Evolutionary conservation across 2,329 filamentous ascomycete genomes (phyloP).

Genomic region (Xylariaceae sp.): DNA sequence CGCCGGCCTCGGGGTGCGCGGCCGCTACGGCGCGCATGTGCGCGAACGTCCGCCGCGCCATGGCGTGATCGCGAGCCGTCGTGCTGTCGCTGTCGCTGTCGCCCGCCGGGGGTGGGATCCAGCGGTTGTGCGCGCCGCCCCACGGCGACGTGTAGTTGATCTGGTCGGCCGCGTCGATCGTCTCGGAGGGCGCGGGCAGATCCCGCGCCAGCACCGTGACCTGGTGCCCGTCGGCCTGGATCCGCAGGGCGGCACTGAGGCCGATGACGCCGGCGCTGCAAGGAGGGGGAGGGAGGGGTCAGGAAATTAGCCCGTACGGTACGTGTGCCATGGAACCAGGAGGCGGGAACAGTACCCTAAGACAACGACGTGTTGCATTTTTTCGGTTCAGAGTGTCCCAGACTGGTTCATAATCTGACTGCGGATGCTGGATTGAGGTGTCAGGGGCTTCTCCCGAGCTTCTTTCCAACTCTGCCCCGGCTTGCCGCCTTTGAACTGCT

Average conservation of each 20-base stretch:
- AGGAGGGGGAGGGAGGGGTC: neutral
- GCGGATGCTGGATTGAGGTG: too few species aligned
- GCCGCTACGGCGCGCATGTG: conserved; percentile 30
- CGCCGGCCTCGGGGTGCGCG: conserved; percentile 31
- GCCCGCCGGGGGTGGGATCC: conserved; percentile 32
- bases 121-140: conserved; percentile 50
- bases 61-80: conserved; percentile 33
- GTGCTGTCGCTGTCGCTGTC: conserved; percentile 14
- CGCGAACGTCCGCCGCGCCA: conserved; percentile 34
- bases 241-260: conserved; percentile 38
- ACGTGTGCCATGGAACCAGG: neutral
- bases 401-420: too few species aligned
- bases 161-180: conserved; percentile 29
- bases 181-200: conserved; percentile 40
- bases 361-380: neutral
- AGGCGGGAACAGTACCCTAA: neutral
- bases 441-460: too few species aligned
- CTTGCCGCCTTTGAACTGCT: too few species aligned
- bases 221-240: conserved; percentile 32
- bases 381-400: too few species aligned
- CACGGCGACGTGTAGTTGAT: conserved; percentile 51
- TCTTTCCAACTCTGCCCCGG: too few species aligned
- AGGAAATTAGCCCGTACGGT: neutral
- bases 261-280: conserved; percentile 46
- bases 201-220: conserved; percentile 39